phyloP scores from a whole-genome alignment of 2,329 filamentous ascomycete genomes.

The Pezicula neosporulosa region DNA sequence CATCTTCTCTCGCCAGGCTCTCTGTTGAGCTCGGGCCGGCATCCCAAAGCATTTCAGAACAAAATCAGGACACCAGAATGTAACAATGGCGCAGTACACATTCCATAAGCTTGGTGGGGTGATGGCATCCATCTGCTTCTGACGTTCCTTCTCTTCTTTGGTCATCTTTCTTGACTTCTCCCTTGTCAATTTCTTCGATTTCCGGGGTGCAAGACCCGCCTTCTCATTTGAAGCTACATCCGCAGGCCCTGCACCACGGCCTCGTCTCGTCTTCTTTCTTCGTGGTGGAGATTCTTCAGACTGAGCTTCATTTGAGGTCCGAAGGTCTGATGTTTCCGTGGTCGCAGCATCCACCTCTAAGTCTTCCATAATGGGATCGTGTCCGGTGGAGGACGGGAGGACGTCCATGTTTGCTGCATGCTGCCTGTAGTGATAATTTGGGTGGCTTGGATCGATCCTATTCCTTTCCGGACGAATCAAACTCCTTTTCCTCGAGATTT shows the following conservation, averaged over 20 bases:
- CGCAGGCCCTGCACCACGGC: constrained; percentile 19
- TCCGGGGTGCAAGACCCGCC: constrained; percentile 24
- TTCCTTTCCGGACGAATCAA: constrained; percentile 86
- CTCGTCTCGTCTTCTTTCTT: constrained; percentile 17
- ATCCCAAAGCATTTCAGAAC: constrained; percentile 83
- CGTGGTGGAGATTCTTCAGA: constrained; percentile 22
- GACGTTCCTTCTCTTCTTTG: constrained; percentile 52
- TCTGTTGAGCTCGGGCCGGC: constrained; percentile 78
- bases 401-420: constrained; percentile 92
- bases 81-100: constrained; percentile 89
- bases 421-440: constrained; percentile 93
- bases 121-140: constrained; percentile 59
- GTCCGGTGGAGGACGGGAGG: constrained; percentile 85
- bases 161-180: constrained; percentile 60
- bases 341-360: constrained; percentile 48
- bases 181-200: constrained; percentile 28
- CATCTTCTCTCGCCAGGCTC: constrained; percentile 98
- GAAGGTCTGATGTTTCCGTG: constrained; percentile 26
- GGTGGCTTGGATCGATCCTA: constrained; percentile 80
- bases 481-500: constrained; percentile 72
- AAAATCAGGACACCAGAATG: constrained; percentile 90
- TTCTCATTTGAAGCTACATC: constrained; percentile 19
- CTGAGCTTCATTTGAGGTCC: constrained; percentile 25
- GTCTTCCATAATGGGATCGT: constrained; percentile 83
- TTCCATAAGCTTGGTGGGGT: constrained; percentile 89